Conservation (phyloP, 495 filamentous ascomycete species). For the Aspergillus egyptiacus region DNA sequence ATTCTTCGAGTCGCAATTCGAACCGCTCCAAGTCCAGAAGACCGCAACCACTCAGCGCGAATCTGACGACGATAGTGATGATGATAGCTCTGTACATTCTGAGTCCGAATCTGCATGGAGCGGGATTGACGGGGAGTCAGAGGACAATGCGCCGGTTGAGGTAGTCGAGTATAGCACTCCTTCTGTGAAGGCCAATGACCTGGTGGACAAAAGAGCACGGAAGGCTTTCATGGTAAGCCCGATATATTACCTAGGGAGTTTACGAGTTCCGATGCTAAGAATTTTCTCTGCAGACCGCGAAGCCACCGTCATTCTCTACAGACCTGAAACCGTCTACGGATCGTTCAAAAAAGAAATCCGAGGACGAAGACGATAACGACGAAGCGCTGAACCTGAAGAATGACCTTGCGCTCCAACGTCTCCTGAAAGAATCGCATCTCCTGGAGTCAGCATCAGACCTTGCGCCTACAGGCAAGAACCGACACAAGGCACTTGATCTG, state of each 20-base stretch:
- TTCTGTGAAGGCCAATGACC: constrained; percentile 29
- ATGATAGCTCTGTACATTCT: constrained; percentile 24
- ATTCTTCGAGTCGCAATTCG: constrained; percentile 84
- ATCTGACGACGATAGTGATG: constrained; percentile 16
- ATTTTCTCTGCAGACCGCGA: constrained; percentile 23
- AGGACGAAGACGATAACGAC: constrained; percentile 36
- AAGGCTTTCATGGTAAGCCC: constrained; percentile 70
- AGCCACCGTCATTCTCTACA: constrained; percentile 46
- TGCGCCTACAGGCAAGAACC: constrained; percentile 55
- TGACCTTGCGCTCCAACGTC: constrained; percentile 82
- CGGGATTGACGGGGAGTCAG: constrained; percentile 51
- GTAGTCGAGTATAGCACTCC: constrained; percentile 59
- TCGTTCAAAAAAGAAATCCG: constrained; percentile 25
- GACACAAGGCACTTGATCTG: constrained; percentile 73
- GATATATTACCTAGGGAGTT: neutral
- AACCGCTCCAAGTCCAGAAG: constrained; percentile 50
- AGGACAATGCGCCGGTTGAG: constrained; percentile 40
- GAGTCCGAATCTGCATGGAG: constrained; percentile 53
- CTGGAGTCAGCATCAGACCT: constrained; percentile 62
- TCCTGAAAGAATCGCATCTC: constrained; percentile 89
- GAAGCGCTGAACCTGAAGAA: constrained; percentile 66
- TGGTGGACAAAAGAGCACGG: constrained; percentile 56
- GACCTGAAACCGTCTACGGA: constrained; percentile 24
- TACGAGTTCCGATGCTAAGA: constrained; percentile 13
- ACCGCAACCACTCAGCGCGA: constrained; percentile 8